Conservation (phyloP, 257 asterid species). For the Jaltomata sinuosa region DNA sequence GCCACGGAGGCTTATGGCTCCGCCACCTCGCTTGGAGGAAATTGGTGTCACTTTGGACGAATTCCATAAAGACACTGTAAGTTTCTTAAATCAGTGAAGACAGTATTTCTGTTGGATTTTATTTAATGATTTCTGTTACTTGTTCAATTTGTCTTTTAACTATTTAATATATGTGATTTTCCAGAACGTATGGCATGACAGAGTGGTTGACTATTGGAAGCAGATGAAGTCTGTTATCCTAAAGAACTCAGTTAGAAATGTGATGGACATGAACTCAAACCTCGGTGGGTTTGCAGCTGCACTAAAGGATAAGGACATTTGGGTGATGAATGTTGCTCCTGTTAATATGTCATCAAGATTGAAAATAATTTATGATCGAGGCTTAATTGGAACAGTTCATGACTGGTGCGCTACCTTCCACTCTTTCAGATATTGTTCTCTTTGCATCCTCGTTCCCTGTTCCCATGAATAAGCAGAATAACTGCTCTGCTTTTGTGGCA, state of each 20-base stretch:
- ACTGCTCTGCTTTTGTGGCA: neutral
- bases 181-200: conserved; percentile 69
- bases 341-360: conserved; percentile 49
- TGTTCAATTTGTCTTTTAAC: neutral
- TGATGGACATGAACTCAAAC: conserved; percentile 96
- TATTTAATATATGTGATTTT: neutral
- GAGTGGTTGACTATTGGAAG: conserved; percentile 80
- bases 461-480: neutral
- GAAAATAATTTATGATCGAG: conserved; percentile 81
- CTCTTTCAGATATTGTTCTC: neutral
- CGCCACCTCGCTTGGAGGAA: conserved; percentile 77
- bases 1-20: conserved; percentile 73
- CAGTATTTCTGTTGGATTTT: neutral
- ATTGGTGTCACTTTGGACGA: conserved; percentile 41
- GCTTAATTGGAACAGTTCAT: conserved; percentile 86
- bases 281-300: conserved; percentile 93
- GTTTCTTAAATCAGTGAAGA: conserved; percentile 14
- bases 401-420: conserved; percentile 47
- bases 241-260: conserved; percentile 62
- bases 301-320: conserved; percentile 66
- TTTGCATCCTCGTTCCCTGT: neutral
- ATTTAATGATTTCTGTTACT: neutral
- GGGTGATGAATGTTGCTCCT: conserved; percentile 98
- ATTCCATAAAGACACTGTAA: conserved; percentile 65
- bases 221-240: conserved; percentile 63